Evolutionary conservation across 1,139 yeast genomes (phyloP), one percentile per base, ranked within the genome.

Genomic region (Saccharomycopsis crataegensis): DNA sequence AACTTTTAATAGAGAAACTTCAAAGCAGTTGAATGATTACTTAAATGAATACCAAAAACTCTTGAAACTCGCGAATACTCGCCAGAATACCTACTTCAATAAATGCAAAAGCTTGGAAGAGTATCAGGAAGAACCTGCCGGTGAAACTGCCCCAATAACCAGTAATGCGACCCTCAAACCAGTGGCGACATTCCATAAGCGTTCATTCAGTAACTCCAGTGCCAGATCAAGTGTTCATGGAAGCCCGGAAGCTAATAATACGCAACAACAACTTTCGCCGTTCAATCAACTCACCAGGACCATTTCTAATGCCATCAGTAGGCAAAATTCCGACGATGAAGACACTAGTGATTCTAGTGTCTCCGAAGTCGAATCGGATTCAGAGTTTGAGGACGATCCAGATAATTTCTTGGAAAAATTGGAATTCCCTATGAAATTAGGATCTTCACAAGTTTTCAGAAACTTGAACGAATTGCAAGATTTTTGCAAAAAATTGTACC

Each of bases 351-450:
- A 33, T 8, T 33, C 38, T 36, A 49, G 47, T 12, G 55, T 43
- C 32, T 46, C n/a, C 17, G 51, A 46, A 32, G 40, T 6, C 40
- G 65, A 62, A 31, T 69, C 64, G 44, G 64, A 66, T 3, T 28
- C 17, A 6, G 28, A 57, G 3, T 38, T 52, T 22, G 56, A 57
- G 6, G 57, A 59, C 12, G 64, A 62, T 14, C 58, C 61, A n/a
- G 47, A 51, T 8, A 34, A 42, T 1, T 38, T 44, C n/a, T 41
- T 49, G 12, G 40, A 38, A 12, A 37, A 17, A 9, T 61, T 65
- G 40, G 55, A 57, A n/a, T 65, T 64, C 43, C 68, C 68, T 8
- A 38, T 65, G 45, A 45, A n/a, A 1, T 38, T 64, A 17, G 68
- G 68, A 3, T 49, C 62, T 3, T 28, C 34, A 0, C n/a, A 9